These are phyloP conservation scores for Lagerstroemia speciosa DNA, from an alignment of 345 rosid species.

Conservation along the genomic window DNA sequence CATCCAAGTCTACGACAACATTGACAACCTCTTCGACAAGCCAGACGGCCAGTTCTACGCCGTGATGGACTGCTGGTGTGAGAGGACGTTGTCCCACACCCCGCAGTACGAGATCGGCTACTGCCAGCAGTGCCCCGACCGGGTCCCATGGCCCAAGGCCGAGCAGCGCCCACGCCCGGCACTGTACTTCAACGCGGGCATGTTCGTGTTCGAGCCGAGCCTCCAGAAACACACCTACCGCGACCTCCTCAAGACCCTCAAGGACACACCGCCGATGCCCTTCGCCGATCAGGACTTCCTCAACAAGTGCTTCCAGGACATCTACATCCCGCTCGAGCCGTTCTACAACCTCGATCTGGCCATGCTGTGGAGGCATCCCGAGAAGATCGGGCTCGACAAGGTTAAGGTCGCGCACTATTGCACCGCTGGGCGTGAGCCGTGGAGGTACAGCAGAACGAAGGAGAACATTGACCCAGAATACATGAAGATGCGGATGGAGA, in stretches of 20 bases:
- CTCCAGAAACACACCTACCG: conserved; percentile 23
- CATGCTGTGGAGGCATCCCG: conserved; percentile 53
- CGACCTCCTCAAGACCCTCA: conserved; percentile 23
- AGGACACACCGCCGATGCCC: conserved; percentile 30
- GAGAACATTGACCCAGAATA: conserved; percentile 40
- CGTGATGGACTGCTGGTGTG: conserved; percentile 50
- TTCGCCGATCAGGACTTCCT: conserved; percentile 61
- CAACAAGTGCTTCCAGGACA: conserved; percentile 38
- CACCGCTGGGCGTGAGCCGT: conserved; percentile 47
- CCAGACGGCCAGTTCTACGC: conserved; percentile 33
- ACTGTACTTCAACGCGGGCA: conserved; percentile 39
- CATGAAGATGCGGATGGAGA: conserved; percentile 34
- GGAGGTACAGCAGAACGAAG: conserved; percentile 44
- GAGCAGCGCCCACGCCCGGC: conserved; percentile 27
- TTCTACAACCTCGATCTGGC: conserved; percentile 44
- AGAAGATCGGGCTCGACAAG: conserved; percentile 26
- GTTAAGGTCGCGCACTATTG: conserved; percentile 46
- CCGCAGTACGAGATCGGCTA: conserved; percentile 37
- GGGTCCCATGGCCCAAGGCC: conserved; percentile 24
- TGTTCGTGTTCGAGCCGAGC: conserved; percentile 50
- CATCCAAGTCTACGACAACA: conserved; percentile 32
- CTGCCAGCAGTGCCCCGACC: conserved; percentile 46
- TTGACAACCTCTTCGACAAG: conserved; percentile 32
- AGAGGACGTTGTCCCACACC: conserved; percentile 36
- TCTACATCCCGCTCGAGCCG: conserved; percentile 27